phyloP scores from a whole-genome alignment of 2,329 filamentous ascomycete species.

The Chaetomiaceae sp. region DNA sequence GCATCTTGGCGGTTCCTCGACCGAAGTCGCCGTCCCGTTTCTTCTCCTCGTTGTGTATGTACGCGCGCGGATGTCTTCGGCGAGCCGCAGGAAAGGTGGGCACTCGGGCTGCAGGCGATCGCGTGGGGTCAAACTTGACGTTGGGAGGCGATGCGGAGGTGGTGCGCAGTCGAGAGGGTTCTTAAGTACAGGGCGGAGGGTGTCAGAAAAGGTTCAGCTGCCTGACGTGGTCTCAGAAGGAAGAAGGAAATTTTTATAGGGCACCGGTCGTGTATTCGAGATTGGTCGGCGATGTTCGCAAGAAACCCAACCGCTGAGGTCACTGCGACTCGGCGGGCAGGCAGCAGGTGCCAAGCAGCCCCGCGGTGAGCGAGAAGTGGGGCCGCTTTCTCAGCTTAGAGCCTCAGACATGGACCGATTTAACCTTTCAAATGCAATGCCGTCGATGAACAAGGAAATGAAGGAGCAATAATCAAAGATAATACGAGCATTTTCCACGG shows the following conservation, averaged over 20 bases:
- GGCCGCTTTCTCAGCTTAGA: too few relatives aligned
- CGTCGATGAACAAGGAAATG: too few relatives aligned
- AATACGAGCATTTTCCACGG: too few relatives aligned
- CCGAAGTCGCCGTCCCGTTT: not conserved
- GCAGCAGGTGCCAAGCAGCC: slow-evolving; percentile 12
- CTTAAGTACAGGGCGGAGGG: not conserved
- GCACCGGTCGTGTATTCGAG: not conserved
- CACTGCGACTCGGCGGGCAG: not conserved
- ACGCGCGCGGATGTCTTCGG: not conserved
- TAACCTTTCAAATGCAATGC: too few relatives aligned
- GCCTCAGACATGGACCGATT: too few relatives aligned
- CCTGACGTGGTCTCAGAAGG: not conserved
- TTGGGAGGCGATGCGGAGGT: not conserved
- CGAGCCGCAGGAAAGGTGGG: not conserved
- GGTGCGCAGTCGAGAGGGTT: not conserved
- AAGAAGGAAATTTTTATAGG: not conserved
- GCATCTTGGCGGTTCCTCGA: slow-evolving; percentile 59
- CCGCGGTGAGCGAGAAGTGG: not conserved
- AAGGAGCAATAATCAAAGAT: too few relatives aligned
- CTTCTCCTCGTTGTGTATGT: not conserved
- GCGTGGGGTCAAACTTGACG: not conserved
- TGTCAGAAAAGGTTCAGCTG: not conserved
- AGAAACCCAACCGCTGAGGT: slow-evolving; percentile 9
- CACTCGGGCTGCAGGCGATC: slow-evolving; percentile 1
- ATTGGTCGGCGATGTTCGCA: not conserved